Evolutionary conservation across 306 rosid genomes (phyloP), one percentile per base, ranked within the genome.

Genomic region (Abrus precatorius): DNA sequence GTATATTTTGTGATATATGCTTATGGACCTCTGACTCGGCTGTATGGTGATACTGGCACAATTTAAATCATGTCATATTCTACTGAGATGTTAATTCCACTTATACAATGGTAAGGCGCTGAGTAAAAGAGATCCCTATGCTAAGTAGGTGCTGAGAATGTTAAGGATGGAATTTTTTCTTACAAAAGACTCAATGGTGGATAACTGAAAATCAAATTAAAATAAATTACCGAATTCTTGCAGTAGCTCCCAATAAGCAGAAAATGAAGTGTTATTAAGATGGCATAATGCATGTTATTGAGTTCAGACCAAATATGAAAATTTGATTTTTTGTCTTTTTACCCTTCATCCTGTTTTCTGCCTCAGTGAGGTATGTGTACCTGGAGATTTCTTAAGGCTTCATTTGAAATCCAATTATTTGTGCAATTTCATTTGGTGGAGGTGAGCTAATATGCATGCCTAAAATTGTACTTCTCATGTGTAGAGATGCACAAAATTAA

Each of bases 401-500:
- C 50, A 43, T 52, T 32, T 47, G 61, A 53, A 65, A 59, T 69
- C 32, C 47, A 45, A 36, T 60, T 29, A 29, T 73, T 38, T 45
- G 5, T 68, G 61, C 53, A 84, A 27, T 69, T 62, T 69, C 6
- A 11, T 49, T 48, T 36, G 20, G 53, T 67, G 9, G 36, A 69
- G 45, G 47, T 57, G 60, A 77, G 57, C 57, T 49, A 67, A 59
- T 41, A 50, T 32, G 36, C 30, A 5, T 36, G 63, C 54, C 64
- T 13, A 10, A 38, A 44, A n/a, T 49, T 76, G 53, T 55, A 7
- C 54, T 41, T 60, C 62, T 67, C 9, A 69, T 8, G 69, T 64
- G 59, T 54, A 63, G 72, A 55, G 29, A 66, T 83, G 67, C 34
- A 11, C 34, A 50, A 65, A 62, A 80, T 80, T 65, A 20, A 36